Evolutionary conservation across 805 yeast genomes (phyloP).

Genomic region (Monosporozyma siamensis): DNA sequence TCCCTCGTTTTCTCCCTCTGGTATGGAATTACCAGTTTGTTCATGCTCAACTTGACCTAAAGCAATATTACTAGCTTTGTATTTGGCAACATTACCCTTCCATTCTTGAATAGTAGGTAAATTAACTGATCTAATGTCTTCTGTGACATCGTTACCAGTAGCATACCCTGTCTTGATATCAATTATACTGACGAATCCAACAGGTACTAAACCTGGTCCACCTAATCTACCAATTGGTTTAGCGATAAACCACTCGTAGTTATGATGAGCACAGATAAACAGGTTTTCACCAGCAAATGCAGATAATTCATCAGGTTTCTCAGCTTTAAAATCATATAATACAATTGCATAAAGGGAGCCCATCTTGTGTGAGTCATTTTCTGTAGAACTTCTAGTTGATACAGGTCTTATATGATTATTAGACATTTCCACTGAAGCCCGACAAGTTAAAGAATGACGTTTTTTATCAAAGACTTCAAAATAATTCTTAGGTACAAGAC

Average conservation of each 20-base stretch:
- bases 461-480: conserved; percentile 71
- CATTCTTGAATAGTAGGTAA: conserved; percentile 93
- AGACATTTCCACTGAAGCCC: background rate
- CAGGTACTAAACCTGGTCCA: conserved; percentile 95
- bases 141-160: conserved; percentile 44
- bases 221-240: conserved; percentile 92
- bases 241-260: conserved; percentile 95
- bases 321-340: conserved; percentile 76
- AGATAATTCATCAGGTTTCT: conserved; percentile 69
- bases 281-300: conserved; percentile 80
- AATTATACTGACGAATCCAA: conserved; percentile 75
- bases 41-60: conserved; percentile 46
- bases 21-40: background rate
- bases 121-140: conserved; percentile 53
- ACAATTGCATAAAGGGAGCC: conserved; percentile 73
- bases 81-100: conserved; percentile 84
- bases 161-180: conserved; percentile 61
- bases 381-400: conserved; percentile 8
- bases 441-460: conserved; percentile 30
- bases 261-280: conserved; percentile 92
- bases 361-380: conserved; percentile 12
- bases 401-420: background rate
- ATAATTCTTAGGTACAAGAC: conserved; percentile 79
- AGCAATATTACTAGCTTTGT: conserved; percentile 82
- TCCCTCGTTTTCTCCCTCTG: background rate